Conservation (phyloP, 345 rosid genomes). For the Lepidium didymum region DNA sequence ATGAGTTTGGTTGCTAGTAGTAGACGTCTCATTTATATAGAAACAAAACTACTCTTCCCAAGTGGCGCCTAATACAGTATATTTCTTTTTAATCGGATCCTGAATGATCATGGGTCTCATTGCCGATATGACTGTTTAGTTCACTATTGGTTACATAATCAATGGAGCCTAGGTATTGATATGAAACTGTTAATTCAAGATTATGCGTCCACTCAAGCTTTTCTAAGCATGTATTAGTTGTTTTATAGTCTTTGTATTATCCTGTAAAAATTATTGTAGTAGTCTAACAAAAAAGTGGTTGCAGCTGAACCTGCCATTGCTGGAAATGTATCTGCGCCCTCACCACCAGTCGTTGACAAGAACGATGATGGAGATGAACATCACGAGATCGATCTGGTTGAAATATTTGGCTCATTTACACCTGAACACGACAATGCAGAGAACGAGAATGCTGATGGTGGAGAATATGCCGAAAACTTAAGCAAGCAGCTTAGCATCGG, state of each 20-base stretch:
- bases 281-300: slow-evolving; percentile 32
- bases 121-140: neutral
- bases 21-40: neutral
- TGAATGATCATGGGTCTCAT: neutral
- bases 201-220: neutral
- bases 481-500: slow-evolving; percentile 8
- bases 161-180: neutral
- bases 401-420: slow-evolving; percentile 51
- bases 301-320: slow-evolving; percentile 32
- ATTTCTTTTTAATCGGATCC: neutral
- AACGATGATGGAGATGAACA: slow-evolving; percentile 59
- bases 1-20: neutral
- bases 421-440: slow-evolving; percentile 39
- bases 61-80: neutral
- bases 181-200: neutral
- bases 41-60: neutral
- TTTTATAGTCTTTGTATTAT: neutral
- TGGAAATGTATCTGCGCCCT: slow-evolving; percentile 21
- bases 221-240: neutral
- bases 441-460: slow-evolving; percentile 32
- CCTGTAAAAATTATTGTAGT: neutral
- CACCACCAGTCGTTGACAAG: slow-evolving; percentile 38
- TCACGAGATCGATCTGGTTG: slow-evolving; percentile 52
- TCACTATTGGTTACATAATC: neutral
- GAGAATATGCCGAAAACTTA: slow-evolving; percentile 12